Conservation (phyloP, 2,329 filamentous ascomycete genomes). For the Stemphylium beticola region DNA sequence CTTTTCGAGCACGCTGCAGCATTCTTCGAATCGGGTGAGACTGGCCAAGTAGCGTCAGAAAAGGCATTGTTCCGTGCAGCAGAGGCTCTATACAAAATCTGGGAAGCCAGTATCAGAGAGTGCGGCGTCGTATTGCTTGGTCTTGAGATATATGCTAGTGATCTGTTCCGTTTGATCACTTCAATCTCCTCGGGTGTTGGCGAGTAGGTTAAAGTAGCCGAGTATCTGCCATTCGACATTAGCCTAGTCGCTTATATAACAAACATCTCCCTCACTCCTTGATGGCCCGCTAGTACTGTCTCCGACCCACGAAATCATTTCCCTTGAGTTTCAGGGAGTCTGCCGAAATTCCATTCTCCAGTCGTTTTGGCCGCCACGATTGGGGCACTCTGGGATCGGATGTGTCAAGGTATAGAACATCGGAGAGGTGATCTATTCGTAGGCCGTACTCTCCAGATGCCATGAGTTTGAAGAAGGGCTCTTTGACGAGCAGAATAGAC, state of each 20-base stretch:
- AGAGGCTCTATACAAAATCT: slow-evolving; percentile 51
- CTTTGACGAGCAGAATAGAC: slow-evolving; percentile 46
- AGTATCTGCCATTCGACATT: slow-evolving; percentile 52
- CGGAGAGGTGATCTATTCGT: slow-evolving; percentile 61
- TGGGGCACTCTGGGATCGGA: slow-evolving; percentile 51
- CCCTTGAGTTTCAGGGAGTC: slow-evolving; percentile 19
- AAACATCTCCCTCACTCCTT: slow-evolving; percentile 7
- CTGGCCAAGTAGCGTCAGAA: slow-evolving; percentile 34
- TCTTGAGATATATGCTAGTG: slow-evolving; percentile 44
- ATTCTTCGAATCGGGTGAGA: slow-evolving; percentile 48
- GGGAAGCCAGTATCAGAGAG: slow-evolving; percentile 38
- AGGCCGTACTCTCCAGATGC: slow-evolving; percentile 52
- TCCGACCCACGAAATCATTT: slow-evolving; percentile 12
- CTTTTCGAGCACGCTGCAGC: slow-evolving; percentile 39
- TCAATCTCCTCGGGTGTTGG: slow-evolving; percentile 41
- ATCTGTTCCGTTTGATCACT: slow-evolving; percentile 45
- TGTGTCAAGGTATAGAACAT: slow-evolving; percentile 51
- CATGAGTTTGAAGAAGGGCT: slow-evolving; percentile 58
- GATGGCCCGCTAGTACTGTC: slow-evolving; percentile 23
- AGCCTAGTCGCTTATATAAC: background rate
- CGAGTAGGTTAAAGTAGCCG: background rate
- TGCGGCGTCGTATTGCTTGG: slow-evolving; percentile 45
- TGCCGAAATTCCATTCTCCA: slow-evolving; percentile 6
- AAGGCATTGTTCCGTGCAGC: slow-evolving; percentile 54
- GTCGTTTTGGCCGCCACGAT: slow-evolving; percentile 39